A percentile compares a stretch with the other conserved stretches of the same genome.
Evolutionary conservation across 2,329 filamentous ascomycete genomes (phyloP).

Genomic region (Blastomyces gilchristii): DNA sequence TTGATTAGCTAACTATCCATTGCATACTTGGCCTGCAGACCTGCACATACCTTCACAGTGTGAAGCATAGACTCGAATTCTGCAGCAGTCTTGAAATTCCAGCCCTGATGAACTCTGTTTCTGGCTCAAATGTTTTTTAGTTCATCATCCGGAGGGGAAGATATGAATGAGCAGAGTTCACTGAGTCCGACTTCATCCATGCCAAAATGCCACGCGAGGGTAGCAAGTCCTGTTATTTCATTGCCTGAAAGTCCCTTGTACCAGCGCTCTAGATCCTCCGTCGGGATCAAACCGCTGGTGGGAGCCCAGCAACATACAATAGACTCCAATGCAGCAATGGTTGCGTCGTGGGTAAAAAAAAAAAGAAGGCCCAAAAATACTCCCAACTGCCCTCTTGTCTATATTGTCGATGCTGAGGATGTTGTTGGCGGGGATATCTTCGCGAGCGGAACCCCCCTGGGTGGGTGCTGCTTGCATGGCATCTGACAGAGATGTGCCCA

Average conservation of each 20-base stretch:
- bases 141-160: background rate
- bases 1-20: conserved; percentile 1
- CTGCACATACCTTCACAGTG: conserved; percentile 2
- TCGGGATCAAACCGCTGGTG: background rate
- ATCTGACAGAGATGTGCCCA: background rate
- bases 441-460: background rate
- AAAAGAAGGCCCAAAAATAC: background rate
- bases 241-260: background rate
- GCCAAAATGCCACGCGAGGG: background rate
- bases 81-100: background rate
- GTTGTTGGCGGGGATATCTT: background rate
- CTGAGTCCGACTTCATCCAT: background rate
- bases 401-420: background rate
- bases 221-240: background rate
- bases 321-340: background rate
- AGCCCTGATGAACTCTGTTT: background rate
- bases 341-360: background rate
- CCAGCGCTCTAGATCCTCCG: background rate
- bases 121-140: background rate
- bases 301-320: background rate
- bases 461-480: background rate
- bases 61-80: background rate
- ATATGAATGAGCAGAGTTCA: background rate
- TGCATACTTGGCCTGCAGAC: background rate
- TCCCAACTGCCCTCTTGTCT: background rate